phyloP scores from a whole-genome alignment of 2,329 filamentous ascomycete genomes.

The Trichophyton verrucosum region DNA sequence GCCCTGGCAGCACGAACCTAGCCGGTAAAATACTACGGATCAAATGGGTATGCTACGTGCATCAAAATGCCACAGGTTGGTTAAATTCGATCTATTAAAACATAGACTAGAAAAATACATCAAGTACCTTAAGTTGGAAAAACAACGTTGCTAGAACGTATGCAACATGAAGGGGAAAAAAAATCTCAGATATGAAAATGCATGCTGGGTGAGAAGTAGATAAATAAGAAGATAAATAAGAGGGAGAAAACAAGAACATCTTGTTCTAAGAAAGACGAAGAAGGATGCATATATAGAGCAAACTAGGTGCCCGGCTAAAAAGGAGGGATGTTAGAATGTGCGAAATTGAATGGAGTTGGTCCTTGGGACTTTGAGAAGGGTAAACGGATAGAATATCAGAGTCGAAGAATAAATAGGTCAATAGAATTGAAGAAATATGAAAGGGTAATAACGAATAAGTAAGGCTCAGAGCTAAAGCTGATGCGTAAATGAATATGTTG shows the following conservation, averaged over 20 bases:
- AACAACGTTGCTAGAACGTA: not conserved
- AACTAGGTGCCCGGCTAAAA: not conserved
- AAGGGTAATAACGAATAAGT: not conserved
- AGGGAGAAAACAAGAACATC: not conserved
- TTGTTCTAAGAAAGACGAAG: not conserved
- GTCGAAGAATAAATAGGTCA: not conserved
- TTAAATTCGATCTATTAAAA: not conserved
- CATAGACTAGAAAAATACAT: not conserved
- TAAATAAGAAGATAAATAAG: not conserved
- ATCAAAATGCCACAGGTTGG: not conserved
- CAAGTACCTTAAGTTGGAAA: not conserved
- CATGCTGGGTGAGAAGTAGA: not conserved
- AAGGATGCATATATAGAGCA: not conserved
- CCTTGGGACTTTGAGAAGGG: too few relatives aligned
- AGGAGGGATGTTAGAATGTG: too few relatives aligned
- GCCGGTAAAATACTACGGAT: too few relatives aligned
- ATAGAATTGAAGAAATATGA: conserved; percentile 6
- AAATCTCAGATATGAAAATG: not conserved
- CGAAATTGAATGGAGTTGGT: too few relatives aligned
- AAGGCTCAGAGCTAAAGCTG: not conserved
- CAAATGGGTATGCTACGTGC: too few relatives aligned
- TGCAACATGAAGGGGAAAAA: not conserved
- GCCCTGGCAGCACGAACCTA: too few relatives aligned
- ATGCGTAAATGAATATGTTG: not conserved
- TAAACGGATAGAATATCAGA: not conserved